Percentiles rank a stretch among this genome's conserved stretches.
phyloP scores from a whole-genome alignment of 805 yeast species.

The Dipodascus albidus region DNA sequence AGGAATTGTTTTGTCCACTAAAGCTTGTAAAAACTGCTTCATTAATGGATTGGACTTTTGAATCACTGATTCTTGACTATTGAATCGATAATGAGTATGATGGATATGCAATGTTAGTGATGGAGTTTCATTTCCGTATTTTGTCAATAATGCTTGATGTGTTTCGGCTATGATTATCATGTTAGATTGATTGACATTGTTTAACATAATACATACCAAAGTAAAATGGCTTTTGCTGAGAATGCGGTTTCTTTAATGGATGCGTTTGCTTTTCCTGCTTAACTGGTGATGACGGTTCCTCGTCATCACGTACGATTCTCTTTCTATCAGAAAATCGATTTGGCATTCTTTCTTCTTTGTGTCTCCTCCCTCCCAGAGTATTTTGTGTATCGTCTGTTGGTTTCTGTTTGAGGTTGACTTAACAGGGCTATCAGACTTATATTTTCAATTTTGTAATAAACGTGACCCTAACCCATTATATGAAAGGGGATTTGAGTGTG shows the following conservation, averaged over 20 bases:
- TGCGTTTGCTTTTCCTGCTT: not conserved
- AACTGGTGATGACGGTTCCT: conserved; percentile 5
- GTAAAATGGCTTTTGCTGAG: not conserved
- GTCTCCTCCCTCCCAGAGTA: not conserved
- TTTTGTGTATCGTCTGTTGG: too few relatives aligned
- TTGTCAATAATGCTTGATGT: conserved; percentile 58
- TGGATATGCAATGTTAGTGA: conserved; percentile 83
- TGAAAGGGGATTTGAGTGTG: too few relatives aligned
- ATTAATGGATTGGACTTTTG: conserved; percentile 70
- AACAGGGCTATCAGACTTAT: too few relatives aligned
- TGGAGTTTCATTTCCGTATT: conserved; percentile 67
- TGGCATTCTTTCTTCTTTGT: conserved; percentile 6
- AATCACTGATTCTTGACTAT: conserved; percentile 79
- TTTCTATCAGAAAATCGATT: conserved; percentile 13
- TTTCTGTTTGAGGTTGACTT: too few relatives aligned
- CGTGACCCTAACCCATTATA: not conserved
- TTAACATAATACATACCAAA: not conserved
- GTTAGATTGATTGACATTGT: not conserved
- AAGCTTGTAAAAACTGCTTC: conserved; percentile 62
- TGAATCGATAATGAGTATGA: conserved; percentile 84
- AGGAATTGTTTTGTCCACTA: conserved; percentile 75
- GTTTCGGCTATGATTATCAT: conserved; percentile 40
- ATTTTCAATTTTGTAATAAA: too few relatives aligned
- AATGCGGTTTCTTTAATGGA: not conserved
- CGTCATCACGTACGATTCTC: conserved; percentile 13